Percentiles rank a stretch among this genome's conserved stretches.
These are phyloP conservation scores for Adansonia madagascariensis DNA, from an alignment of 441 rosid species.

Conservation along the genomic window DNA sequence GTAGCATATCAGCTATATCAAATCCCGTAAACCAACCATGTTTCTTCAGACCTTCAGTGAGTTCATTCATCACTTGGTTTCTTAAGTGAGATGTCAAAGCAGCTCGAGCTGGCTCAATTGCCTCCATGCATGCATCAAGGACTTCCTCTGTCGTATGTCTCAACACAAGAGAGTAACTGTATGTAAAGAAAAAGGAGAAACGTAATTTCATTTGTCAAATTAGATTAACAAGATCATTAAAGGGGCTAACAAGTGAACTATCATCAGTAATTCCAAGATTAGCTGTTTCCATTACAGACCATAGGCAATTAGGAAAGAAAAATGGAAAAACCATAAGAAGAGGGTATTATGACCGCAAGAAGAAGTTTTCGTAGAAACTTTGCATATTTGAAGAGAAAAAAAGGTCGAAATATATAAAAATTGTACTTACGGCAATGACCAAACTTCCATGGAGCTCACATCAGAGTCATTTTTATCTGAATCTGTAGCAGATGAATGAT, in stretches of 20 bases:
- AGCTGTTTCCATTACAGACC: background rate
- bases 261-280: background rate
- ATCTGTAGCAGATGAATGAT: constrained; percentile 39
- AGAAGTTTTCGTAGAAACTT: background rate
- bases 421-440: constrained; percentile 79
- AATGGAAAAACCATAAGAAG: background rate
- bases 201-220: background rate
- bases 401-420: constrained; percentile 25
- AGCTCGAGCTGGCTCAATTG: constrained; percentile 82
- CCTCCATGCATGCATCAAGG: constrained; percentile 84
- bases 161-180: constrained; percentile 90
- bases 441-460: constrained; percentile 61
- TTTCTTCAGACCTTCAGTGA: constrained; percentile 64
- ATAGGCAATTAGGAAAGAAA: background rate
- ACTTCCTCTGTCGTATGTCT: constrained; percentile 98
- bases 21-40: constrained; percentile 83
- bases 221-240: constrained; percentile 11
- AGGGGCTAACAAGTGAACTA: background rate
- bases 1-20: constrained; percentile 74
- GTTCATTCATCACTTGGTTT: constrained; percentile 76
- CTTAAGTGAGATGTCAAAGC: constrained; percentile 78
- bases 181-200: constrained; percentile 29
- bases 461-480: constrained; percentile 39
- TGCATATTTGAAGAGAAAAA: constrained; percentile 1
- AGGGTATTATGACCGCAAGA: background rate